phyloP scores from a whole-genome alignment of 768 basidiomycete genomes.

The Termitomyces bulborhizus region DNA sequence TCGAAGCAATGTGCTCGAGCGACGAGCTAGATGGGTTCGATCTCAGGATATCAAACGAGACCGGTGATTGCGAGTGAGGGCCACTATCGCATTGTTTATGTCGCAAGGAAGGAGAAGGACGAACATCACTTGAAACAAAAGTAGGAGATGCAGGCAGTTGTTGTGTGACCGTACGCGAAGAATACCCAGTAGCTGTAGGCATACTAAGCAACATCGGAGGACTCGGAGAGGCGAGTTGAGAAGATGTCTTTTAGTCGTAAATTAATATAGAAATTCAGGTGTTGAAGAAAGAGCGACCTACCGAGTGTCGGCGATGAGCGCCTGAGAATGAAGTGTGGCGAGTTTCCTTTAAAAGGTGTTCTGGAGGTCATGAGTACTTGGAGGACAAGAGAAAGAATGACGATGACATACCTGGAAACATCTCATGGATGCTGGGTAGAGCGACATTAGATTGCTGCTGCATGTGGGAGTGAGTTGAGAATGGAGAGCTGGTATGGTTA shows the following conservation, averaged over 20 bases:
- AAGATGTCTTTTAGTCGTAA: background rate
- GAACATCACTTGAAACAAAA: background rate
- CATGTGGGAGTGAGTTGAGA: background rate
- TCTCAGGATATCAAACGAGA: conserved; percentile 38
- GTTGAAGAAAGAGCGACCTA: background rate
- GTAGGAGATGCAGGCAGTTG: background rate
- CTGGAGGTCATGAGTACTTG: background rate
- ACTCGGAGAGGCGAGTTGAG: background rate
- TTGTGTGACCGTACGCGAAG: background rate
- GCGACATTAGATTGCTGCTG: conserved; percentile 15
- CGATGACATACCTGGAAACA: conserved; percentile 42
- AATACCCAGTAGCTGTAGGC: background rate
- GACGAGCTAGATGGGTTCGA: conserved; percentile 35
- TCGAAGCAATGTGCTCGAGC: conserved; percentile 38
- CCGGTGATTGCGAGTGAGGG: conserved; percentile 6
- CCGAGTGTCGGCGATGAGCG: background rate
- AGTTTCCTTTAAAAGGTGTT: conserved; percentile 9
- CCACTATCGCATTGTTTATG: background rate
- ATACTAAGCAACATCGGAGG: background rate
- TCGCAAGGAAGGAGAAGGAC: background rate
- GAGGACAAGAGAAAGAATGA: background rate
- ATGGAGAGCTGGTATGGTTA: too few species aligned
- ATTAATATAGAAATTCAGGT: background rate
- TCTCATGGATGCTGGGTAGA: conserved; percentile 47
- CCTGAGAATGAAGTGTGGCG: conserved; percentile 5